phyloP scores from a whole-genome alignment of 768 basidiomycete species.

The Lentinus brumalis region DNA sequence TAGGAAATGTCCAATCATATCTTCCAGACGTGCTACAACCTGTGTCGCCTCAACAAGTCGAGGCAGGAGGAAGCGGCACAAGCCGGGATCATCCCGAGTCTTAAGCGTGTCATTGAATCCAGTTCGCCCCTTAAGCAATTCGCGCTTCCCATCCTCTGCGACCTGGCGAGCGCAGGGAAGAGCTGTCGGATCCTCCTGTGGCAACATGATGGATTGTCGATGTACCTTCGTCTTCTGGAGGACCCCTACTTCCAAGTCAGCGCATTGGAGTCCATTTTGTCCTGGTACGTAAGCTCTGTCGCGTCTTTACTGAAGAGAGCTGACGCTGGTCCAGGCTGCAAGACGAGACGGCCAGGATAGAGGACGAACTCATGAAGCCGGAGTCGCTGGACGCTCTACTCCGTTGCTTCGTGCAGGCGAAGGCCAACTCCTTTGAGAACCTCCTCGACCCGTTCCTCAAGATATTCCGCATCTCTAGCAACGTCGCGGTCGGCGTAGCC shows the following conservation, averaged over 20 bases:
- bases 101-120: constrained; percentile 85
- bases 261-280: constrained; percentile 85
- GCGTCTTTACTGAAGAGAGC: background rate
- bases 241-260: constrained; percentile 93
- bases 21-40: constrained; percentile 96
- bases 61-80: constrained; percentile 97
- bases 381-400: constrained; percentile 68
- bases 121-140: constrained; percentile 96
- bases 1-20: constrained; percentile 98
- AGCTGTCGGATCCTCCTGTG: constrained; percentile 86
- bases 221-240: constrained; percentile 77
- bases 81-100: constrained; percentile 89
- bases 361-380: constrained; percentile 78
- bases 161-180: constrained; percentile 94
- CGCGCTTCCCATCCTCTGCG: constrained; percentile 94
- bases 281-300: constrained; percentile 61
- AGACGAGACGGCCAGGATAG: constrained; percentile 93
- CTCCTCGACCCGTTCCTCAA: constrained; percentile 92
- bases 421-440: constrained; percentile 90
- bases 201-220: constrained; percentile 87
- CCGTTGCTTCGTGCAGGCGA: constrained; percentile 79
- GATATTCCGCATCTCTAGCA: constrained; percentile 78
- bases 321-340: constrained; percentile 65
- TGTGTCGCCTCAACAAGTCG: constrained; percentile 91
- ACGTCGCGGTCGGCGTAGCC: constrained; percentile 75